A percentile compares a stretch with the other conserved stretches of the same genome.
These are phyloP conservation scores for Talaromyces proteolyticus DNA, from an alignment of 495 filamentous ascomycete genomes.

Conservation along the genomic window DNA sequence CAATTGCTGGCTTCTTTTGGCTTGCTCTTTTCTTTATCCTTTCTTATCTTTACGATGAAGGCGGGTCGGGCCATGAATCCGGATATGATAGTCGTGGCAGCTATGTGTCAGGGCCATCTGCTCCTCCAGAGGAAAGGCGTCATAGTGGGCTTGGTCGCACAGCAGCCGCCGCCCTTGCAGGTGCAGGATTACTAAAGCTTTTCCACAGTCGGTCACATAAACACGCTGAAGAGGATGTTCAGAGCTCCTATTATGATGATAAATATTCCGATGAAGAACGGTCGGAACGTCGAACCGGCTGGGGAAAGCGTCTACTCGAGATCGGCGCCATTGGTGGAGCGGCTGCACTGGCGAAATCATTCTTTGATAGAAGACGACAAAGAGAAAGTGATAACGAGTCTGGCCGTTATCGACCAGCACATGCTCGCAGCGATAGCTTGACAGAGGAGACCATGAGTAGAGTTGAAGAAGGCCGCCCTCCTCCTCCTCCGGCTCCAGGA, in stretches of 20 bases:
- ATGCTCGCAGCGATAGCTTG: slow-evolving; percentile 34
- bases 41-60: slow-evolving; percentile 54
- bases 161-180: slow-evolving; percentile 49
- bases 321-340: slow-evolving; percentile 63
- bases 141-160: slow-evolving; percentile 29
- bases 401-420: slow-evolving; percentile 39
- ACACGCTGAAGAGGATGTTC: slow-evolving; percentile 33
- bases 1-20: slow-evolving; percentile 63
- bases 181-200: slow-evolving; percentile 55
- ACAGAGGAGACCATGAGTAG: slow-evolving; percentile 36
- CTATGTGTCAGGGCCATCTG: slow-evolving; percentile 39
- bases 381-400: slow-evolving; percentile 53
- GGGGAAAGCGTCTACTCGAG: slow-evolving; percentile 60
- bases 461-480: slow-evolving; percentile 35
- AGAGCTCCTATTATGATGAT: slow-evolving; percentile 53
- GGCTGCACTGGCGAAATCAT: slow-evolving; percentile 56
- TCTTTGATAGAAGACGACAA: slow-evolving; percentile 53
- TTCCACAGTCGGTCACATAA: slow-evolving; percentile 37
- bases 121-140: slow-evolving; percentile 25
- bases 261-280: slow-evolving; percentile 54
- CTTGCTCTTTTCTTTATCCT: slow-evolving; percentile 68
- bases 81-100: slow-evolving; percentile 47
- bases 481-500: slow-evolving; percentile 29
- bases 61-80: slow-evolving; percentile 38
- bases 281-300: slow-evolving; percentile 45